Conservation (phyloP, 139 green algal species). For the Micromonas commoda region DNA sequence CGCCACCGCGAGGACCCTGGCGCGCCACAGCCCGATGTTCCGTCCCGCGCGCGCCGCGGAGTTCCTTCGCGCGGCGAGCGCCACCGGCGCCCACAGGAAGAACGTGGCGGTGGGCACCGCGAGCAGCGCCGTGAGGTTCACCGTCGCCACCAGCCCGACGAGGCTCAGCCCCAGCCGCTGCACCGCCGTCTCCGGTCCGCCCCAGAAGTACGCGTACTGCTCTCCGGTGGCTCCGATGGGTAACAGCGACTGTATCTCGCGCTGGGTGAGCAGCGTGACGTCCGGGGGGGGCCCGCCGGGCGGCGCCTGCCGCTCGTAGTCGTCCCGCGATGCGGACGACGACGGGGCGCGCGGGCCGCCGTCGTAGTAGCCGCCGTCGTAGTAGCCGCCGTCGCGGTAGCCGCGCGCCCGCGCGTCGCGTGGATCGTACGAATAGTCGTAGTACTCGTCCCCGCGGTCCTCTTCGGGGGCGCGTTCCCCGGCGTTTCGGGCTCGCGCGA, state of each 20-base stretch:
- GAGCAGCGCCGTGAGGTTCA: background rate
- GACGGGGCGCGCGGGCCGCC: too few species aligned
- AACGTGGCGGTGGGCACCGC: background rate
- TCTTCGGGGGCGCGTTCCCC: too few species aligned
- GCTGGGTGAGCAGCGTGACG: background rate
- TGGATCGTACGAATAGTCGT: too few species aligned
- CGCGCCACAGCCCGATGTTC: constrained; percentile 10
- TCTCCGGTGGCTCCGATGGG: constrained; percentile 9
- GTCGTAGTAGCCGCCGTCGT: too few species aligned
- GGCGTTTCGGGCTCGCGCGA: too few species aligned
- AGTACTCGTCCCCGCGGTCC: too few species aligned
- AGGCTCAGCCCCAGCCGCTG: background rate
- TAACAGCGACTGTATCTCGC: background rate
- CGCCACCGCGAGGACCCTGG: background rate
- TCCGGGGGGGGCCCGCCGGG: background rate
- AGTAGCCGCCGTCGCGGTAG: too few species aligned
- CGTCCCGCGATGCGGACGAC: background rate
- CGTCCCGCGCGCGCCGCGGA: background rate
- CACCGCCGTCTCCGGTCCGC: background rate
- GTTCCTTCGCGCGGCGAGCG: constrained; percentile 13
- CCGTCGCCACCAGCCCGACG: background rate
- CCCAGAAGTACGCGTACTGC: constrained; percentile 26
- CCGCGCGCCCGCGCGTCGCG: too few species aligned
- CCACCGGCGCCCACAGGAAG: constrained; percentile 15
- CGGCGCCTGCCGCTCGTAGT: background rate